phyloP scores from a whole-genome alignment of 23 red algal genomes.

The Gracilaria vermiculophylla region DNA sequence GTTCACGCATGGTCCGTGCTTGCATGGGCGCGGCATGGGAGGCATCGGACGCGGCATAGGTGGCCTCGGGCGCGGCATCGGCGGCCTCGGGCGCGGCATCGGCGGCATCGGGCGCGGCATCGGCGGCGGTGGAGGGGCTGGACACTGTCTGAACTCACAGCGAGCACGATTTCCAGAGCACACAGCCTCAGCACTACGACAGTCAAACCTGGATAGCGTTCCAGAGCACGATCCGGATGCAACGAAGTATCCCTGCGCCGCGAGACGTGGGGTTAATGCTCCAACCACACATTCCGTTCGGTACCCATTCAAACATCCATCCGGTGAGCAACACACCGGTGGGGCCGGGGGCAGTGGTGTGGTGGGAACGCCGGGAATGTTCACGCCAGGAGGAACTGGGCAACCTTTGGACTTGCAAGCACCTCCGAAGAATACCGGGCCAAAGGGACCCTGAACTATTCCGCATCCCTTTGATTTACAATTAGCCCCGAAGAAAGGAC shows the following conservation, averaged over 20 bases:
- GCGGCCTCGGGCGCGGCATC: neutral
- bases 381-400: slow-evolving; percentile 13
- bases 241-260: neutral
- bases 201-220: neutral
- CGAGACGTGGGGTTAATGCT: slow-evolving; percentile 4
- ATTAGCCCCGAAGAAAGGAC: slow-evolving; percentile 13
- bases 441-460: slow-evolving; percentile 14
- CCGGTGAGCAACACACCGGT: slow-evolving; percentile 21
- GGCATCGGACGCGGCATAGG: neutral
- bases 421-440: slow-evolving; percentile 21
- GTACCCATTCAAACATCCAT: slow-evolving; percentile 29
- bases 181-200: neutral
- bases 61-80: neutral
- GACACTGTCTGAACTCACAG: neutral
- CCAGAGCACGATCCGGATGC: slow-evolving; percentile 22
- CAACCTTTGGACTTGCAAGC: slow-evolving; percentile 31
- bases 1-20: neutral
- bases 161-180: slow-evolving; percentile 28
- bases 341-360: slow-evolving; percentile 17
- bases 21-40: neutral
- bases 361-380: neutral
- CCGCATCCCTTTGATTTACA: slow-evolving; percentile 28
- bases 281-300: neutral
- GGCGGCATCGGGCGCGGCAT: neutral
- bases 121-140: neutral